A percentile compares a stretch with the other conserved stretches of the same genome.
These are phyloP conservation scores for Neurospora cerealis DNA, from an alignment of 495 filamentous ascomycete genomes.

Conservation along the genomic window DNA sequence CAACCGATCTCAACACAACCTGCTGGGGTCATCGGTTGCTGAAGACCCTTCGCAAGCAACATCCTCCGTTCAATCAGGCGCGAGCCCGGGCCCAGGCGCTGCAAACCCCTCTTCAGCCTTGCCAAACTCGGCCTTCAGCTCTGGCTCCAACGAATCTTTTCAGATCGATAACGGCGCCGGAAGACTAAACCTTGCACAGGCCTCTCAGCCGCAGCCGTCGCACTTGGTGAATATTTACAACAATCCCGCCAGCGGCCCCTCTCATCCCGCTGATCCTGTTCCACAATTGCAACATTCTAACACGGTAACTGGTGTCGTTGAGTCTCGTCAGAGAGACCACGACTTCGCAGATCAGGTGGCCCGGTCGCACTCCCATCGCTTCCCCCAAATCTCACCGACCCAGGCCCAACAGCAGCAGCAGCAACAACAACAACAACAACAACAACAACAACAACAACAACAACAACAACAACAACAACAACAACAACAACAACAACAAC, in stretches of 20 bases:
- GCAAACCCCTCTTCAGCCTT: conserved; percentile 36
- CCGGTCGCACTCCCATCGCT: conserved; percentile 27
- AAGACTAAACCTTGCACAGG: conserved; percentile 1
- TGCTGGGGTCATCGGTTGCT: conserved; percentile 29
- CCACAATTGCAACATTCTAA: conserved; percentile 27
- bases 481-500: conserved; percentile 13
- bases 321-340: conserved; percentile 19
- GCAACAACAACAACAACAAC: conserved; percentile 16
- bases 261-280: conserved; percentile 7
- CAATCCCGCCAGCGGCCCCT: conserved; percentile 11
- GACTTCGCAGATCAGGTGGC: conserved; percentile 23
- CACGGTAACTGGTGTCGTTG: conserved; percentile 19
- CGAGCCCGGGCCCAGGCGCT: conserved; percentile 23
- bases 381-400: conserved; percentile 20
- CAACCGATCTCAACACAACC: conserved; percentile 41
- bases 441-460: conserved; percentile 9
- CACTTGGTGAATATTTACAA: conserved; percentile 24
- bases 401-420: conserved; percentile 23
- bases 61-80: conserved; percentile 15
- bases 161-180: conserved; percentile 20
- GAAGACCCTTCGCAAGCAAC: conserved; percentile 14
- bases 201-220: conserved; percentile 16
- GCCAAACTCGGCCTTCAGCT: conserved; percentile 32
- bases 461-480: conserved; percentile 15
- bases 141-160: conserved; percentile 34